Evolutionary conservation across 1,139 yeast genomes (phyloP).

Genomic region (Saccharomycopsis hybrid): DNA sequence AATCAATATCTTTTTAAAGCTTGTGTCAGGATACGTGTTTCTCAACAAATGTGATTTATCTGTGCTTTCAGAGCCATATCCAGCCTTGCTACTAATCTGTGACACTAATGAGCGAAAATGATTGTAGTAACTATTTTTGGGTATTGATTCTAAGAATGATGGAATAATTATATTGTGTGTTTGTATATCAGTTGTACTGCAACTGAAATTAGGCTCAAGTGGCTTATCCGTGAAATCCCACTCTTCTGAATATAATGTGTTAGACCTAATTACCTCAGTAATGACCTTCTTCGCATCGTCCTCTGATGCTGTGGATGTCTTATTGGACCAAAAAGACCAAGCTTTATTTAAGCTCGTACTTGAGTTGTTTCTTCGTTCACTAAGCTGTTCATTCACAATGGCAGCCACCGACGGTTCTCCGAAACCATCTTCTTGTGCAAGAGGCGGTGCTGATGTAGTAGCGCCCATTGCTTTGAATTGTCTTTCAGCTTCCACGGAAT

Average conservation of each 20-base stretch:
- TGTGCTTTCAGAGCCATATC: constrained; percentile 1
- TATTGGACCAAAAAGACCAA: constrained; percentile 10
- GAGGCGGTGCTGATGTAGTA: too few species aligned
- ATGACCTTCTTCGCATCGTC: background rate
- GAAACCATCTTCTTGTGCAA: too few species aligned
- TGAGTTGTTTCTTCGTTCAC: too few species aligned
- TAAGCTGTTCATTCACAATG: too few species aligned
- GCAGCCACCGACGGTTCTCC: too few species aligned
- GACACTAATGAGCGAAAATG: constrained; percentile 13
- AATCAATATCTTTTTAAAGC: constrained; percentile 52
- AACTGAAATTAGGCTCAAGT: background rate
- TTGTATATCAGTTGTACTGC: constrained; percentile 4
- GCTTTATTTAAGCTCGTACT: background rate
- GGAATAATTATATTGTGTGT: constrained; percentile 22
- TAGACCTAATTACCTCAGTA: constrained; percentile 4
- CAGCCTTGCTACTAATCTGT: background rate
- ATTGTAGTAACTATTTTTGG: constrained; percentile 10
- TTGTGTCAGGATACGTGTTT: constrained; percentile 14
- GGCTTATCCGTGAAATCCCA: background rate
- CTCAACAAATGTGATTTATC: constrained; percentile 10
- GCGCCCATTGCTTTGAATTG: too few species aligned
- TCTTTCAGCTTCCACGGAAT: too few species aligned
- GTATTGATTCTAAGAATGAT: constrained; percentile 21
- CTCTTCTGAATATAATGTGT: constrained; percentile 13
- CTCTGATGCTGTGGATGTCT: background rate